Evolutionary conservation across 1,284 basidiomycete species (phyloP).

Genomic region (Moesziomyces sp.): DNA sequence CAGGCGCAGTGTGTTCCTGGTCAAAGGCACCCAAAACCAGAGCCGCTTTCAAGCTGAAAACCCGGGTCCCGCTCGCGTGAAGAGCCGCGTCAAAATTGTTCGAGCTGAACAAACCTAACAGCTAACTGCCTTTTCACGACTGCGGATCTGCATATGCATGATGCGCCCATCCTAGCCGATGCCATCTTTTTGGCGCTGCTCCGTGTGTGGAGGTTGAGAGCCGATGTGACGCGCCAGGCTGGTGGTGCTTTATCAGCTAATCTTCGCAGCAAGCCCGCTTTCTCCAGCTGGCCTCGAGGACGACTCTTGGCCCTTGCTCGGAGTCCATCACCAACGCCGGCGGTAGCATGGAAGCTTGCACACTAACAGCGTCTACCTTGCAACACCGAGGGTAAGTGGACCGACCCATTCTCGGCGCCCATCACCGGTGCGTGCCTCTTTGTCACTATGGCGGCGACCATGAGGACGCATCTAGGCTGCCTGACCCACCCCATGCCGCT

Average conservation of each 20-base stretch:
- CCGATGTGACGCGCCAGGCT: no score
- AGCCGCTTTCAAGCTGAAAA: background rate
- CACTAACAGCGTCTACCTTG: background rate
- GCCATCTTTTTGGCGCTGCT: no score
- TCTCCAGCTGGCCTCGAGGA: no score
- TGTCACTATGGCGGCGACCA: background rate
- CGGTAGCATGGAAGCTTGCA: background rate
- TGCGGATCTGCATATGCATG: background rate
- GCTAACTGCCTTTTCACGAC: no score
- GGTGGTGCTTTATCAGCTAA: background rate
- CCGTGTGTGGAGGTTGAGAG: background rate
- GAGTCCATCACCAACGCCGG: background rate
- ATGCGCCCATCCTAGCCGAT: slow-evolving; percentile 3
- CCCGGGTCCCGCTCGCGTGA: background rate
- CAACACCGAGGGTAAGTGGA: background rate
- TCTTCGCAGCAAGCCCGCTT: background rate
- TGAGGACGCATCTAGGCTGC: background rate
- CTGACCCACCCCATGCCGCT: background rate
- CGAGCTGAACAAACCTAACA: background rate
- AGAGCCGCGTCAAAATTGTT: background rate
- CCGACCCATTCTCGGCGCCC: background rate
- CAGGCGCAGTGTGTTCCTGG: no score
- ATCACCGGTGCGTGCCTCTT: background rate
- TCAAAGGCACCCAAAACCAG: no score
- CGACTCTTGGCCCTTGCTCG: background rate